Percentiles rank a stretch among this genome's conserved stretches.
Conservation (phyloP, 257 asterid genomes). For the Salvia rosmarinus region DNA sequence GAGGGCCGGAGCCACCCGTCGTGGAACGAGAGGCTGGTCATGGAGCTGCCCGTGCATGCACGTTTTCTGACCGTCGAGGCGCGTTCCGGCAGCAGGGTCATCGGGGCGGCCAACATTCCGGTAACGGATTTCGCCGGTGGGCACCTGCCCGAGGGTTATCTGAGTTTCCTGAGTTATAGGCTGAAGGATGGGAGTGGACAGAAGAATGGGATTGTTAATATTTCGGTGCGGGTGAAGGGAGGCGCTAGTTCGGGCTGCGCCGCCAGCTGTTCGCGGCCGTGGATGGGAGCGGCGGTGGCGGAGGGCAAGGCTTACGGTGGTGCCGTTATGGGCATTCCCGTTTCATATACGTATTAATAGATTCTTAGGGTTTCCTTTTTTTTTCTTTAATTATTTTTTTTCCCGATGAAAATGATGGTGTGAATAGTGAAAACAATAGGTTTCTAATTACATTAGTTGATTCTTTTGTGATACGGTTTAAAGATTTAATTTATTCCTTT, state of each 20-base stretch:
- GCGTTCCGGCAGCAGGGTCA: conserved; percentile 40
- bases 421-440: no score
- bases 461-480: no score
- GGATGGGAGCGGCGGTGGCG: conserved; percentile 40
- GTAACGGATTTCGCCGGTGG: conserved; percentile 75
- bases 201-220: conserved; percentile 75
- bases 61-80: conserved; percentile 57
- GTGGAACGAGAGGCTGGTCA: conserved; percentile 67
- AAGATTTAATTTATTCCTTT: no score
- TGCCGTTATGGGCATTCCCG: conserved; percentile 63
- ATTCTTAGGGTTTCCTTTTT: no score
- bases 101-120: conserved; percentile 64
- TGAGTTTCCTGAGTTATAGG: conserved; percentile 83
- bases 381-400: no score
- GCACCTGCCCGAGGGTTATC: conserved; percentile 53
- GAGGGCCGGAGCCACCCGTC: conserved; percentile 64
- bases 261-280: conserved; percentile 41
- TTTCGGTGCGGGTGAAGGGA: conserved; percentile 59
- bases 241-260: conserved; percentile 35
- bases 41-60: conserved; percentile 62
- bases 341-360: conserved; percentile 31
- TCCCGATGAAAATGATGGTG: no score
- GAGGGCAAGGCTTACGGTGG: conserved; percentile 28
- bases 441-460: no score
- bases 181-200: conserved; percentile 56